These are phyloP conservation scores for Tetrahymena borealis DNA, from an alignment of 73 alveolate genomes.

Conservation along the genomic window DNA sequence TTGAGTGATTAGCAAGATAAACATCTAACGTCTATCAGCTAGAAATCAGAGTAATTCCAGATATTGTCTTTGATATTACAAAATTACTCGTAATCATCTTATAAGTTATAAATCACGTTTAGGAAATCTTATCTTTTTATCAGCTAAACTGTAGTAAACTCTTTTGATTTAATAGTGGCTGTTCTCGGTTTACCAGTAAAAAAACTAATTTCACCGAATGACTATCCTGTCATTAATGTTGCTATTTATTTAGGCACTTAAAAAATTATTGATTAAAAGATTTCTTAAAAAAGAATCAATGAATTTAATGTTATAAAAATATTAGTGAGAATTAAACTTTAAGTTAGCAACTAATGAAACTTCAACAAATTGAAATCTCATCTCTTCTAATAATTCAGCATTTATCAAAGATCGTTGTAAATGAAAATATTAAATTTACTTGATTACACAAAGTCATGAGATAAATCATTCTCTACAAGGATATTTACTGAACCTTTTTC, in stretches of 20 bases:
- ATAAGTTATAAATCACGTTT: background rate
- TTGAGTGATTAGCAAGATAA: background rate
- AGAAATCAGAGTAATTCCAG: background rate
- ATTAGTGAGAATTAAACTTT: too few species aligned
- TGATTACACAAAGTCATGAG: background rate
- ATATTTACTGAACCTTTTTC: slow-evolving; percentile 28
- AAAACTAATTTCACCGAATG: slow-evolving; percentile 54
- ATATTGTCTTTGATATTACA: background rate
- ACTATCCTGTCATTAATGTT: slow-evolving; percentile 18
- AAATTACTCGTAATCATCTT: slow-evolving; percentile 19
- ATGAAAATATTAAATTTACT: too few species aligned
- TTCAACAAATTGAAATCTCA: too few species aligned
- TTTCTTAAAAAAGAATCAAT: too few species aligned
- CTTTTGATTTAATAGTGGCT: slow-evolving; percentile 48
- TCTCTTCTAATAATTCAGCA: too few species aligned
- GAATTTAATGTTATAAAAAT: too few species aligned
- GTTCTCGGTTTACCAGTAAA: slow-evolving; percentile 49
- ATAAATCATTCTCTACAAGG: background rate
- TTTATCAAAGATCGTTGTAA: too few species aligned
- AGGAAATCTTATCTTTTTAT: slow-evolving; percentile 9
- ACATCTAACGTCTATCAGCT: background rate
- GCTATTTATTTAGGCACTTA: background rate
- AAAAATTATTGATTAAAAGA: too few species aligned
- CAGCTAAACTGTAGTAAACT: slow-evolving; percentile 41
- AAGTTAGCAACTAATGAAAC: too few species aligned